phyloP scores from a whole-genome alignment of 1,284 basidiomycete genomes.

The Malassezia restricta region DNA sequence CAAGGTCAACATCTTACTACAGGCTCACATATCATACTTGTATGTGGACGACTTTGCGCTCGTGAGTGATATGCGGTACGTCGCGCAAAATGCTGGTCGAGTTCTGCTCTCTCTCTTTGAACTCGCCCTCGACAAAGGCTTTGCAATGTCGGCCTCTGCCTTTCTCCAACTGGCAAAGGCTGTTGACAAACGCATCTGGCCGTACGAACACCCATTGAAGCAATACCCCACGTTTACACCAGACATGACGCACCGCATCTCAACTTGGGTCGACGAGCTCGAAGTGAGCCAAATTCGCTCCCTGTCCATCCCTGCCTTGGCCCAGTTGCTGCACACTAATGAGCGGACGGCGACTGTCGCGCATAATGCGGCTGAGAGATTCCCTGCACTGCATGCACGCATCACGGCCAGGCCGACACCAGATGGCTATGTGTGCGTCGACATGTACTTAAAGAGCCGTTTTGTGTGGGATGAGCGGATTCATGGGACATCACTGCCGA shows the following conservation, averaged over 20 bases:
- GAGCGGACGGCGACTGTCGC: slow-evolving; percentile 70
- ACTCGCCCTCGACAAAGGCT: slow-evolving; percentile 80
- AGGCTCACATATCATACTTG: slow-evolving; percentile 72
- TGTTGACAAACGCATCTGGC: slow-evolving; percentile 67
- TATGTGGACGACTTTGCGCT: slow-evolving; percentile 87
- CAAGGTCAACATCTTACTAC: slow-evolving; percentile 92
- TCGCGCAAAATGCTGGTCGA: slow-evolving; percentile 67
- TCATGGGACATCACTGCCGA: slow-evolving; percentile 70
- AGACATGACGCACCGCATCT: slow-evolving; percentile 62
- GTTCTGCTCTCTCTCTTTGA: slow-evolving; percentile 87
- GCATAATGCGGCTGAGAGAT: slow-evolving; percentile 67
- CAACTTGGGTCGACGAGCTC: slow-evolving; percentile 72
- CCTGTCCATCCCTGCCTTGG: slow-evolving; percentile 65
- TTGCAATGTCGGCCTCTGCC: slow-evolving; percentile 68
- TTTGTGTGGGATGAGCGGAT: slow-evolving; percentile 76
- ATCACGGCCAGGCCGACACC: slow-evolving; percentile 62
- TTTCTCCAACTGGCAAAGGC: slow-evolving; percentile 81
- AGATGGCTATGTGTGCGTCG: slow-evolving; percentile 68
- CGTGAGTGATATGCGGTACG: slow-evolving; percentile 87
- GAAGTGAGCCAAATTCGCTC: slow-evolving; percentile 63
- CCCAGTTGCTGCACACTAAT: slow-evolving; percentile 74
- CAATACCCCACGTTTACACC: slow-evolving; percentile 55
- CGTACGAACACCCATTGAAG: slow-evolving; percentile 76
- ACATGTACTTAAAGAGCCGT: slow-evolving; percentile 55
- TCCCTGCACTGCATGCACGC: slow-evolving; percentile 63